Base-by-base conservation (phyloP, 257 asterid genomes). In the Coffea eugenioides region DNA sequence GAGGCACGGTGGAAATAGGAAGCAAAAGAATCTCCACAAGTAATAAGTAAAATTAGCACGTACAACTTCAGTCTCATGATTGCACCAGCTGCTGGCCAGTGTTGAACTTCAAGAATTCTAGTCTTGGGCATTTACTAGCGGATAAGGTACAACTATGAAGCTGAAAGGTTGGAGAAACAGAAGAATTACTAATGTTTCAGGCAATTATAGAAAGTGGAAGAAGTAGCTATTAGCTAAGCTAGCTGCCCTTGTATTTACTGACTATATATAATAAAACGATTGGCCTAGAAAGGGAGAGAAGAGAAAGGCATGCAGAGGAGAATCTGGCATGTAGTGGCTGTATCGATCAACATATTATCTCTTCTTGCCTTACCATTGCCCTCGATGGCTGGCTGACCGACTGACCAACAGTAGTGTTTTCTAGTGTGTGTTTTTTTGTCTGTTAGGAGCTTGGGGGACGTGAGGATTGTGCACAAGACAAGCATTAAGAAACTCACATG, bases 241-340 rank as follows among this genome's bases (percentile, higher is more conserved):
- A 16, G 74, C n/a, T 65, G 77, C 77, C 25, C 48, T 68, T 36
- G 6, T 13, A 46, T 57, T 43, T n/a, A 2, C 21, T 43, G 1
- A 43, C 18, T 9, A 16, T 12, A 13, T 31, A 45, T 81, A 57
- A 27, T 49, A 25, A 80, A 77, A 76, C 76, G 83, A 27, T 76
- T 76, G 83, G 82, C 67, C 72, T 51, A 64, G 68, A 80, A 83
- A 51, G 3, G 49, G 45, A 71, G 75, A 85, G 76, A 36, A 27
- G 74, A 70, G 62, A 69, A 71, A 41, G 78, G 54, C 49, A 57
- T 77, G 83, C 74, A 71, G 65, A 76, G 75, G 72, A 69, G 11
- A 80, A 45, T 78, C 86, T 86, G 94, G 78, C 86, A 83, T 75
- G 87, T 87, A 84, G 83, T 88, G 87, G 76, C 76, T 72, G 83